Percentiles rank a stretch among this genome's conserved stretches.
Conservation (phyloP, 495 filamentous ascomycete genomes). For the Diplogelasinospora grovesii region DNA sequence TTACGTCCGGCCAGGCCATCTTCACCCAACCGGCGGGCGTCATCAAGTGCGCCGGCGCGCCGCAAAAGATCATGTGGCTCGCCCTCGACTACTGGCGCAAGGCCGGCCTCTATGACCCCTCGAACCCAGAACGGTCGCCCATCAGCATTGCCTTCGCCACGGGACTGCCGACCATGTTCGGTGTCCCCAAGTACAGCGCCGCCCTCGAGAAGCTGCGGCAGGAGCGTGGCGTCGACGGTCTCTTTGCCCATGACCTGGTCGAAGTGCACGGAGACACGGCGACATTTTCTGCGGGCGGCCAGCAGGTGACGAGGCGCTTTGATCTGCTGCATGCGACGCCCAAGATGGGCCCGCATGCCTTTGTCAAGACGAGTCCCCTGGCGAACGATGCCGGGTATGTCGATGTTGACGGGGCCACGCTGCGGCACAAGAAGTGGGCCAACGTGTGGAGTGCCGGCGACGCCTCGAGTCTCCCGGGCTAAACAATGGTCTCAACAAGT, state of each 20-base stretch:
- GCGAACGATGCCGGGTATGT: constrained; percentile 58
- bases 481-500: no score
- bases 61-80: constrained; percentile 68
- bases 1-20: constrained; percentile 53
- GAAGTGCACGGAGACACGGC: constrained; percentile 51
- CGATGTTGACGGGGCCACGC: constrained; percentile 55
- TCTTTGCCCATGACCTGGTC: constrained; percentile 63
- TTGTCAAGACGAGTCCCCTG: constrained; percentile 50
- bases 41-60: constrained; percentile 64
- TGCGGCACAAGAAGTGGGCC: constrained; percentile 53
- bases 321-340: constrained; percentile 56
- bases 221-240: constrained; percentile 56
- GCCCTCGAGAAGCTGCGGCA: constrained; percentile 54
- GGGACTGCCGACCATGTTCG: constrained; percentile 57
- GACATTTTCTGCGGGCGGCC: constrained; percentile 42
- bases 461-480: constrained; percentile 58
- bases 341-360: constrained; percentile 56
- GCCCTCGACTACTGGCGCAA: constrained; percentile 59
- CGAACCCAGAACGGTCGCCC: constrained; percentile 33
- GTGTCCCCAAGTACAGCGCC: constrained; percentile 61
- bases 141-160: constrained; percentile 61
- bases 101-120: constrained; percentile 50
- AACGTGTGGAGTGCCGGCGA: constrained; percentile 69
- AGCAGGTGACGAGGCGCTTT: constrained; percentile 45
- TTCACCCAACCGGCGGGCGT: constrained; percentile 63